These are phyloP conservation scores for Hypocrella siamensis DNA, from an alignment of 2,329 filamentous ascomycete species.

Conservation along the genomic window DNA sequence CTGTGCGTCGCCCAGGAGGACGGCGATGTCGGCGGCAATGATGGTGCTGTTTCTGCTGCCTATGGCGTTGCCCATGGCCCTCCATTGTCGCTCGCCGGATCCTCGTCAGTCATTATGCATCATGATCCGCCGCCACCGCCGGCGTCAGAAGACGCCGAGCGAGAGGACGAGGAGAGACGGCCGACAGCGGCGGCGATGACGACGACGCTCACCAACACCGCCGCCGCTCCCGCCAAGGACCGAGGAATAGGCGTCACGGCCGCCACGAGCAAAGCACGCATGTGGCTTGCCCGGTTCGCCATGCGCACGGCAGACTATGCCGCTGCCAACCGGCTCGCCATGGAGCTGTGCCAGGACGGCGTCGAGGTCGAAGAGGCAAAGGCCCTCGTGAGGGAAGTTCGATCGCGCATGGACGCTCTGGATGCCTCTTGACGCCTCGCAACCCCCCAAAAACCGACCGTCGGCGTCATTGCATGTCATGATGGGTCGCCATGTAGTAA, in stretches of 20 bases:
- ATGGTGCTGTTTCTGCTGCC: slow-evolving; percentile 22
- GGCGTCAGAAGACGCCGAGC: slow-evolving; percentile 23
- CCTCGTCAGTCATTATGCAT: slow-evolving; percentile 39
- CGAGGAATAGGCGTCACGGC: slow-evolving; percentile 71
- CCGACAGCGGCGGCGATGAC: slow-evolving; percentile 7
- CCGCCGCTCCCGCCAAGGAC: not conserved
- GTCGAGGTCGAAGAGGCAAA: slow-evolving; percentile 96
- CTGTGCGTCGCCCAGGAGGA: slow-evolving; percentile 86
- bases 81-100: too few relatives aligned
- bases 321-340: slow-evolving; percentile 65
- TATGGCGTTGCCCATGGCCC: too few relatives aligned
- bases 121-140: slow-evolving; percentile 28
- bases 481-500: not conserved
- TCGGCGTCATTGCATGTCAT: not conserved
- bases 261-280: slow-evolving; percentile 78
- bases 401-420: slow-evolving; percentile 53
- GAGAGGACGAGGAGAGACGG: slow-evolving; percentile 14
- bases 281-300: slow-evolving; percentile 82
- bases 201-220: not conserved
- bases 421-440: slow-evolving; percentile 5
- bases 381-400: slow-evolving; percentile 73
- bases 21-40: slow-evolving; percentile 33
- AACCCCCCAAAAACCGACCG: too few relatives aligned
- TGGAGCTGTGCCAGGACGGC: slow-evolving; percentile 87
- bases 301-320: slow-evolving; percentile 61